Base-by-base conservation (phyloP, 2,329 filamentous ascomycete genomes). In the Gnomoniopsis sp. region DNA sequence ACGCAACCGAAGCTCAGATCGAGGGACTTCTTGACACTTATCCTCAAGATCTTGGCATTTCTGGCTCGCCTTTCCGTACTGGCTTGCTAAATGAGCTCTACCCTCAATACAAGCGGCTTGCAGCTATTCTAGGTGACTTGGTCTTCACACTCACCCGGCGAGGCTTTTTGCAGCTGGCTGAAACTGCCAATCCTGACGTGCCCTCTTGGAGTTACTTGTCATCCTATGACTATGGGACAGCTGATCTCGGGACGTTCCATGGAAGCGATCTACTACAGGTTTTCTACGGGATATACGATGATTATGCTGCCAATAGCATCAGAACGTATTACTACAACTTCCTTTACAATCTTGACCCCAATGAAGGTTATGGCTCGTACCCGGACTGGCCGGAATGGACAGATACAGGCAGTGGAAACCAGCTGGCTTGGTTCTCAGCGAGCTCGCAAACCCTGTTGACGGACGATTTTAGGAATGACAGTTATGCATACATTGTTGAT, bases 161-260 rank as follows among this genome's bases (percentile, higher is more conserved):
- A 17, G 61, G 79, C 6, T 87, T 90, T 70, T 80, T 95, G 22
- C 68, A 78, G 14, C 59, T 67, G 0, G 71, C 83, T 1, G 67
- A 70, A 0, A 55, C 72, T 1, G 72, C 75, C 14, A 79, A 85
- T 62, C 85, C 86, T 0, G 65, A 72, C 34, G 83, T 91, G 0
- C 85, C 86, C 0, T 75, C 78, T 1, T 95, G 89, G 89, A 90
- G 87, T 0, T 95, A 92, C 72, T 80, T 95, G 1, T 75, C 87
- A 0, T 87, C 85, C 0, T 93, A 93, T 73, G 72, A 88, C 74
- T 85, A 87, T 68, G 87, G 87, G 11, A 88, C 85, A 0, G 87
- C 90, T 0, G 72, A 93, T 50, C 71, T 93, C 0, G 90, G 91
- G 19, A 93, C 89, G 0, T 89, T 91, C 72, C 91, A 95, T 70